Conservation (phyloP, 371 early-diverging fungal species). For the Mortierella polycephala region DNA sequence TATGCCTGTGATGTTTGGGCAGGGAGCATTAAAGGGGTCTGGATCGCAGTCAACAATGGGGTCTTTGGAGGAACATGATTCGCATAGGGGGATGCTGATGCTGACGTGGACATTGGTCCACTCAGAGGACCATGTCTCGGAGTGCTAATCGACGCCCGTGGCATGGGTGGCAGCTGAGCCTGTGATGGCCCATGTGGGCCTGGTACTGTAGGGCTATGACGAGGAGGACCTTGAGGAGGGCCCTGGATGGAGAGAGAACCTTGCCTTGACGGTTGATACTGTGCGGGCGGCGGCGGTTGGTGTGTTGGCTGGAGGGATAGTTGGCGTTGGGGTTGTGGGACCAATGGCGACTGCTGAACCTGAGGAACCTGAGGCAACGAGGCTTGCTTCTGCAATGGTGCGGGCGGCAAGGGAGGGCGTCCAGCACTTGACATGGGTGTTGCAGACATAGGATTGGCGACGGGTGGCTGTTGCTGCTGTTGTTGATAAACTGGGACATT, state of each 20-base stretch:
- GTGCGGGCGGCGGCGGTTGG: slow-evolving; percentile 8
- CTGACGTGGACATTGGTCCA: slow-evolving; percentile 20
- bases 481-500: slow-evolving; percentile 1
- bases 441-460: slow-evolving; percentile 13
- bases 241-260: slow-evolving; percentile 21
- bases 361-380: slow-evolving; percentile 16
- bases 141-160: slow-evolving; percentile 21
- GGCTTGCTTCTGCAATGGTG: slow-evolving; percentile 17
- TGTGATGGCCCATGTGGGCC: slow-evolving; percentile 25
- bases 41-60: slow-evolving; percentile 41
- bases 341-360: slow-evolving; percentile 13
- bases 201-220: slow-evolving; percentile 14
- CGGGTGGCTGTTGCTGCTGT: slow-evolving; percentile 2
- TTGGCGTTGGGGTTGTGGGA: slow-evolving; percentile 26
- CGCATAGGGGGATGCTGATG: slow-evolving; percentile 26
- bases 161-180: slow-evolving; percentile 25
- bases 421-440: slow-evolving; percentile 12
- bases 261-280: slow-evolving; percentile 20
- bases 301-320: slow-evolving; percentile 16
- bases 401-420: slow-evolving; percentile 36
- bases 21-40: slow-evolving; percentile 49
- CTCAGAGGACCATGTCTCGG: slow-evolving; percentile 28
- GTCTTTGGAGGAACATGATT: slow-evolving; percentile 43
- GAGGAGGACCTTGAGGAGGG: slow-evolving; percentile 25
- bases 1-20: slow-evolving; percentile 42